Percentiles rank a stretch among this genome's conserved stretches.
Evolutionary conservation across 2,329 filamentous ascomycete species (phyloP).

Genomic region (Xylariaceae sp.): DNA sequence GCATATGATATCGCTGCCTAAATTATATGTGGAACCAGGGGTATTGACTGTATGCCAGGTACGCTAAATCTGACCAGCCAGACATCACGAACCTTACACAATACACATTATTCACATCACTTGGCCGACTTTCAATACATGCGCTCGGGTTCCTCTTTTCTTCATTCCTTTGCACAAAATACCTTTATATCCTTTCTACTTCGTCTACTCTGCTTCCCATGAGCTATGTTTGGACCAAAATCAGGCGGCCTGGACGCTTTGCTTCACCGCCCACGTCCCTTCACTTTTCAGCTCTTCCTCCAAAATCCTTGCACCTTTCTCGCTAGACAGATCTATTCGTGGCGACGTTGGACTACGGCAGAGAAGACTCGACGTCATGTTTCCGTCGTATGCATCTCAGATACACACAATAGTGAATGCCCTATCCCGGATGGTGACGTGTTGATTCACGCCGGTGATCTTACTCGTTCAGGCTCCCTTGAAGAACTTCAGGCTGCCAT

Average conservation of each 20-base stretch:
- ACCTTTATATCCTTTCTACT: background rate
- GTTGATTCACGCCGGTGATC: conserved; percentile 46
- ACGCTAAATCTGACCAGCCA: background rate
- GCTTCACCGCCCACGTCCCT: conserved; percentile 13
- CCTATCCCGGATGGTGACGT: conserved; percentile 40
- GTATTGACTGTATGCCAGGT: too few relatives aligned
- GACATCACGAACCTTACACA: background rate
- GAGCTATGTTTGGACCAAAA: conserved; percentile 9
- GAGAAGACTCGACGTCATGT: conserved; percentile 9
- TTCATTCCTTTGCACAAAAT: background rate
- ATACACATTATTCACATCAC: background rate
- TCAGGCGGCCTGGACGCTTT: conserved; percentile 11
- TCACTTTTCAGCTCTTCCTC: conserved; percentile 14
- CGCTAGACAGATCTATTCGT: conserved; percentile 13
- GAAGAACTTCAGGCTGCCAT: conserved; percentile 37
- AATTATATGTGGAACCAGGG: too few relatives aligned
- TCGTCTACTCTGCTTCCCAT: background rate
- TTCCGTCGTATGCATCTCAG: conserved; percentile 40
- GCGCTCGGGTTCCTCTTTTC: background rate
- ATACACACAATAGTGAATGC: conserved; percentile 40
- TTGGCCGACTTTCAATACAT: too few relatives aligned
- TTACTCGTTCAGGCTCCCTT: conserved; percentile 42
- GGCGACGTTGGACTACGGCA: conserved; percentile 10
- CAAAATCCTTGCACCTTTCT: conserved; percentile 14
- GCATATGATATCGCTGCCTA: too few relatives aligned